Evolutionary conservation across 208 protist species (phyloP).

Genomic region (Endotrypanum monterogeii): DNA sequence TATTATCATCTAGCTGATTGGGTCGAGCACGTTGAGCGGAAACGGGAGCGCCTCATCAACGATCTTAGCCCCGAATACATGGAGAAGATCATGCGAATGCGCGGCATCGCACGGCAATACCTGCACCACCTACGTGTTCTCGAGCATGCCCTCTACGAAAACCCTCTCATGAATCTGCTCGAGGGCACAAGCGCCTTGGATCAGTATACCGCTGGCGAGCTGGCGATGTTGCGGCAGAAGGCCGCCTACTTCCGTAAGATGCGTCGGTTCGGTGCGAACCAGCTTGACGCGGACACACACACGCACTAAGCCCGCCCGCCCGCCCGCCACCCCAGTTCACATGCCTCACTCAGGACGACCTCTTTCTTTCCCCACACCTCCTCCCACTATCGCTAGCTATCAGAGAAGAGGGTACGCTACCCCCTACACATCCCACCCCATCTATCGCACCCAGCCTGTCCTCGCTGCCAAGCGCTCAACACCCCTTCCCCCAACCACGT

Average conservation of each 20-base stretch:
- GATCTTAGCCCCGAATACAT: conserved; percentile 71
- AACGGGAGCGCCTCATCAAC: conserved; percentile 62
- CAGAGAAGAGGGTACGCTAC: no score
- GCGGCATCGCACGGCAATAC: conserved; percentile 52
- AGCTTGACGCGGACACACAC: conserved; percentile 74
- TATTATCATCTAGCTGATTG: conserved; percentile 86
- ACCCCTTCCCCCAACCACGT: no score
- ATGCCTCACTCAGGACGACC: neutral
- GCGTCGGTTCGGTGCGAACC: conserved; percentile 69
- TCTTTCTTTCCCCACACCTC: neutral
- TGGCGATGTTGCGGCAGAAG: conserved; percentile 85
- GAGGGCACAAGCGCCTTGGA: conserved; percentile 28
- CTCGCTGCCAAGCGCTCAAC: no score
- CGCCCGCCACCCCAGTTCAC: neutral
- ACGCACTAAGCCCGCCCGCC: conserved; percentile 47
- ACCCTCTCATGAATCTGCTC: conserved; percentile 60
- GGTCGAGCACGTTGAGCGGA: conserved; percentile 73
- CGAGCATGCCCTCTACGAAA: conserved; percentile 51
- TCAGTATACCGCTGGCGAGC: conserved; percentile 65
- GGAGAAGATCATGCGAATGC: conserved; percentile 37
- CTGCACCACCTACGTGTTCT: conserved; percentile 57
- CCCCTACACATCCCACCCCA: no score
- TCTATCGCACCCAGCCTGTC: no score
- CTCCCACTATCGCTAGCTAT: no score
- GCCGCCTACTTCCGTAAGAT: conserved; percentile 85